Evolutionary conservation across 495 filamentous ascomycete genomes (phyloP).

Genomic region (Talaromyces trachyspermus): DNA sequence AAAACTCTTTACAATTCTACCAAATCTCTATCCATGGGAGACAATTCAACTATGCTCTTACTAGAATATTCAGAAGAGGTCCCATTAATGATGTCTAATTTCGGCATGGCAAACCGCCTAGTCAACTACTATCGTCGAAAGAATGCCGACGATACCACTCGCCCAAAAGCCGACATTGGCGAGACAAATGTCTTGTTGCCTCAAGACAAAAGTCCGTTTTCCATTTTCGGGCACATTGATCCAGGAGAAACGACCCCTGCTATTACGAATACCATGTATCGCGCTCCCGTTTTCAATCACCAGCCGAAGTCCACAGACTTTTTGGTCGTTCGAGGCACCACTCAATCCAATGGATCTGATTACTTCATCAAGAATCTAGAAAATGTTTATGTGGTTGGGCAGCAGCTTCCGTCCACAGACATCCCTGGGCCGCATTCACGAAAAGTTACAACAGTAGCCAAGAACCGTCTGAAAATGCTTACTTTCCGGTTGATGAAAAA

Average conservation of each 20-base stretch:
- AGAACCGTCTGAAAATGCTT: slow-evolving; percentile 93
- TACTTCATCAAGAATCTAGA: slow-evolving; percentile 86
- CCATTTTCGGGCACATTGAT: slow-evolving; percentile 87
- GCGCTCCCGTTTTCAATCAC: slow-evolving; percentile 89
- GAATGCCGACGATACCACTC: slow-evolving; percentile 64
- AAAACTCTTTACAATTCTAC: slow-evolving; percentile 67
- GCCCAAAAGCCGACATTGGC: slow-evolving; percentile 72
- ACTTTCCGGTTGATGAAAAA: slow-evolving; percentile 78
- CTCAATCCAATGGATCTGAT: slow-evolving; percentile 59
- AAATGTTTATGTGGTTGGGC: slow-evolving; percentile 80
- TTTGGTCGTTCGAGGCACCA: slow-evolving; percentile 72
- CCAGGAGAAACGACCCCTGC: slow-evolving; percentile 83
- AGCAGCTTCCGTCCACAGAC: slow-evolving; percentile 83
- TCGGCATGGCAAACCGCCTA: slow-evolving; percentile 91
- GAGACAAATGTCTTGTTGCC: slow-evolving; percentile 80
- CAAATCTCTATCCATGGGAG: slow-evolving; percentile 71
- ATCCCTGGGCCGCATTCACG: slow-evolving; percentile 89
- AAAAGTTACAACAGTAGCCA: slow-evolving; percentile 87
- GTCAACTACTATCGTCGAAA: slow-evolving; percentile 95
- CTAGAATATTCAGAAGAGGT: slow-evolving; percentile 96
- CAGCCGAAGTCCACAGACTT: slow-evolving; percentile 73
- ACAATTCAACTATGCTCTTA: slow-evolving; percentile 78
- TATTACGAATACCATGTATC: slow-evolving; percentile 90
- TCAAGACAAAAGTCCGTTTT: slow-evolving; percentile 92
- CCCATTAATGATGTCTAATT: slow-evolving; percentile 84